Evolutionary conservation across 441 rosid genomes (phyloP).

Genomic region (Adansonia gregorii): DNA sequence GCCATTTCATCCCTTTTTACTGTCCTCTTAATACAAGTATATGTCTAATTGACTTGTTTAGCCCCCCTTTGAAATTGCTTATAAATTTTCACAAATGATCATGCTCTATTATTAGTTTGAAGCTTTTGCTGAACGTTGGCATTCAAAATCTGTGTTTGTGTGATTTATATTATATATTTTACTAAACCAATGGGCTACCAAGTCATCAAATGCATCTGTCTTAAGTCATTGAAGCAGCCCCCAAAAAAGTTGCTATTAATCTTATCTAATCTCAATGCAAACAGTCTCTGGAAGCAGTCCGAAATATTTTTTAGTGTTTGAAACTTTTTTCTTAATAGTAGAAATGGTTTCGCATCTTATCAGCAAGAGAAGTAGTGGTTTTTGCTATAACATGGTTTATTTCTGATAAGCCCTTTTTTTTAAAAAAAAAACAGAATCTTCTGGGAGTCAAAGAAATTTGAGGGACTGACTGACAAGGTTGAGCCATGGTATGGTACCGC

Average conservation of each 20-base stretch:
- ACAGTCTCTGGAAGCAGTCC: background rate
- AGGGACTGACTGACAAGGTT: constrained; percentile 66
- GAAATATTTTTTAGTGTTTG: background rate
- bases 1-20: background rate
- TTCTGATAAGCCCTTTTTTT: constrained; percentile 26
- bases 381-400: background rate
- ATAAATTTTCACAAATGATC: background rate
- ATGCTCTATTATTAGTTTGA: constrained; percentile 15
- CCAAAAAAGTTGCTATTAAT: background rate
- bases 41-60: background rate
- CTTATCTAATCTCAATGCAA: background rate
- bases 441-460: constrained; percentile 89
- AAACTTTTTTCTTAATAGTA: background rate
- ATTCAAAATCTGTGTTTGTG: background rate
- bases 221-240: background rate
- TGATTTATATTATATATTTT: background rate
- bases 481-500: constrained; percentile 97
- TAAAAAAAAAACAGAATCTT: constrained; percentile 55
- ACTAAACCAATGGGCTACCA: background rate
- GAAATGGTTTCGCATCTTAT: background rate
- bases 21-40: background rate
- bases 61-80: background rate
- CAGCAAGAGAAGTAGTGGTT: constrained; percentile 12
- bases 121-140: background rate
- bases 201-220: constrained; percentile 6